Base-by-base conservation (phyloP, 179 eudicot genomes). In the Patellifolia procumbens region DNA sequence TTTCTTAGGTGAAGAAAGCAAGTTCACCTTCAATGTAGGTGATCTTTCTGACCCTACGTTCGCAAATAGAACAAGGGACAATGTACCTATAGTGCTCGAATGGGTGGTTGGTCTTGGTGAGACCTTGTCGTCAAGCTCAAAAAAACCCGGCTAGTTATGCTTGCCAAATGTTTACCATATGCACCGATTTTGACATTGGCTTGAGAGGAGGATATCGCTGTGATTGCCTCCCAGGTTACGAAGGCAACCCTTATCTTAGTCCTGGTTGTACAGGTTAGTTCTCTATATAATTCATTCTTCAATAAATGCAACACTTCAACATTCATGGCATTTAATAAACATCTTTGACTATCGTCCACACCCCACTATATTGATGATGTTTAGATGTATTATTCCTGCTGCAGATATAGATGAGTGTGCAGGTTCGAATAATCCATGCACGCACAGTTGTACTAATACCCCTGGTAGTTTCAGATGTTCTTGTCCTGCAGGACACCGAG, bases 11-110 rank as follows among this genome's bases (percentile, higher is more conserved):
- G 85, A 85, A 49, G 56, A 72, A 1, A 34, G 32, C 2, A 70
- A 37, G 16, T 87, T 81, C 63, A 55, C 2, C 46, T 87, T 89
- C 59, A 68, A 73, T 12, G 8, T 13, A 0, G 46, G 15, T 0
- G 76, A 80, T 72, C 67, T 89, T 35, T 19, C 26, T 1, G 72
- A 76, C 39, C 55, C 20, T 0, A 6, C 16, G 0, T 79, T 87
- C 15, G 0, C 0, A 1, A 37, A 76, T 2, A 39, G 11, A 26
- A 67, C 63, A 5, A 29, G 0, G 3, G 39, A 65, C 34, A 43
- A 19, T 46, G 80, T 83, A n/a, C 86, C 88, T 0, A 52, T 86
- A n/a, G 62, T 84, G 43, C 70, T 89, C 8, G 89, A 89, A 43
- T 89, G 88, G 91, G 70, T 72, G 11, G 59, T 89, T 43, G 87